Evolutionary conservation across 176 grass and related monocot species (phyloP).

Genomic region (Oropetium thomaeum): DNA sequence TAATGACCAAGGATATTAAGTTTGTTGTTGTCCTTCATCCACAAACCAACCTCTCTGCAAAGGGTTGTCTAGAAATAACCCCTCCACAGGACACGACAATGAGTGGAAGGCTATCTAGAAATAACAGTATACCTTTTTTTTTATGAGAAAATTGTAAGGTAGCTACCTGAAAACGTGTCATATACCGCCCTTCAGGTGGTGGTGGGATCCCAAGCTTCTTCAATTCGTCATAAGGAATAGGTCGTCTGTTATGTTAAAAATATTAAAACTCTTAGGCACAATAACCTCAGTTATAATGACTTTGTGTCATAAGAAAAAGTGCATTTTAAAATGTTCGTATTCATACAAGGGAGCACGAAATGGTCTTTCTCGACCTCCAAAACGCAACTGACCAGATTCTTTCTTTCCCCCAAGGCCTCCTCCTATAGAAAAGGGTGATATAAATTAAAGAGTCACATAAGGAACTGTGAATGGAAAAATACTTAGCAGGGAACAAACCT

Average conservation of each 20-base stretch:
- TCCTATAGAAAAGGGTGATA: conserved; percentile 44
- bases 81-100: no score
- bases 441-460: conserved; percentile 15
- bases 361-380: conserved; percentile 94
- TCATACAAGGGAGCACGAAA: conserved; percentile 95
- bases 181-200: conserved; percentile 74
- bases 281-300: background rate
- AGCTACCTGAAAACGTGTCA: conserved; percentile 72
- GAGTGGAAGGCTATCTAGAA: no score
- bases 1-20: background rate
- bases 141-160: background rate
- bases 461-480: conserved; percentile 9
- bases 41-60: no score
- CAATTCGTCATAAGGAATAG: conserved; percentile 83
- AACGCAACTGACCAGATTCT: conserved; percentile 97
- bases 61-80: no score
- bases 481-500: conserved; percentile 44
- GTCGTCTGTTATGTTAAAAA: conserved; percentile 42
- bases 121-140: background rate
- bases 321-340: background rate
- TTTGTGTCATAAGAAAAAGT: background rate
- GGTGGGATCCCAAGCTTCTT: conserved; percentile 87
- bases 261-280: background rate
- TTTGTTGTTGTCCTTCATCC: background rate
- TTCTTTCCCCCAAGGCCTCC: conserved; percentile 91